Evolutionary conservation across 805 yeast species (phyloP), one percentile per base, ranked within the genome.

Genomic region (Clavispora fructus): DNA sequence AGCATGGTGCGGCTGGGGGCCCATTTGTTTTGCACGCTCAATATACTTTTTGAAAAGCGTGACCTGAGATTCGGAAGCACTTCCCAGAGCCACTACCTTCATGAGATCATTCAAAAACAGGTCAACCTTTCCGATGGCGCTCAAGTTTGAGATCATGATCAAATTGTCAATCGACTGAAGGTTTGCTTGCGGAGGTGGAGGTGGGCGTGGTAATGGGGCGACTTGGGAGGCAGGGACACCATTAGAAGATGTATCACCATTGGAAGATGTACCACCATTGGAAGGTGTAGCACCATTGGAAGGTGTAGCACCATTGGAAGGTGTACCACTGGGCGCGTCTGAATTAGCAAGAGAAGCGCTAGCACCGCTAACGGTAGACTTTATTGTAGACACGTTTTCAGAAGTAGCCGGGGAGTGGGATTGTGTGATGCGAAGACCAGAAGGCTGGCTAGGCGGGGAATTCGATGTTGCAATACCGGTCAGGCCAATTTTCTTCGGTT

Each of bases 11-110:
- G 71, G 65, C 52, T 55, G 81, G 48, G 63, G 81, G 51, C 90
- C 88, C 90, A 85, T 83, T 27, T 76, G 80, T 50, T 85, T 76
- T 0, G 97, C 97, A 45, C 81, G 72, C 48, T 80, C 82, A 46
- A 92, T 89, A 56, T 86, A 87, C 17, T 77, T 82, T 62, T 91
- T 96, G 62, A 92, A 92, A 40, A 79, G 82, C 23, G 78, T 69
- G 14, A 92, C 85, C 61, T 89, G 92, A 7, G 76, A 82, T 6
- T 79, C 77, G 0, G 81, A 63, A 0, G 97, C 96, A 23, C 72
- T 74, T 5, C 96, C 96, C 46, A 84, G 77, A 0, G 98, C 97
- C 2, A 92, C 97, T 6, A 75, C 77, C 51, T 83, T 82, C 97
- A 92, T 90, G 43, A 92, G 67, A 1, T 75, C 65, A 52, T 82